Percentiles rank a stretch among this genome's conserved stretches.
phyloP scores from a whole-genome alignment of 805 yeast genomes.

The Hermanozyma aechmeae region DNA sequence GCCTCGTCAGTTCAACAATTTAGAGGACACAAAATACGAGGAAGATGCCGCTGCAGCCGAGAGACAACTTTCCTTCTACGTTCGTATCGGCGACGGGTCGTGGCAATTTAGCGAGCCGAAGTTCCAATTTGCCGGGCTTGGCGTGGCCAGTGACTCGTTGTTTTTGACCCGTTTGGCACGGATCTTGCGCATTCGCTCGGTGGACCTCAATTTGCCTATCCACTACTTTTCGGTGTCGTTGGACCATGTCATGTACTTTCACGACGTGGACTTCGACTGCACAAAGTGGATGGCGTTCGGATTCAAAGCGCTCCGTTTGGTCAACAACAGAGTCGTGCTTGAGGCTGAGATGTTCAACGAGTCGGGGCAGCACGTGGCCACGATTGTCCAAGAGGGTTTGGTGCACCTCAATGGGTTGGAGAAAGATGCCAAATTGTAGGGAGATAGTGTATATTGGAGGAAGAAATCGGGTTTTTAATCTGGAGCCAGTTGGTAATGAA shows the following conservation, averaged over 20 bases:
- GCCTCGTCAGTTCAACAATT: constrained; percentile 24
- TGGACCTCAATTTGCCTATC: constrained; percentile 11
- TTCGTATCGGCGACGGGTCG: constrained; percentile 15
- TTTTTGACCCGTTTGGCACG: constrained; percentile 45
- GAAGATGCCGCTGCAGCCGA: constrained; percentile 15
- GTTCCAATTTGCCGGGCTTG: constrained; percentile 44
- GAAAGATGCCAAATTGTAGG: constrained; percentile 8
- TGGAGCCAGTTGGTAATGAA: no score
- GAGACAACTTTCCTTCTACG: constrained; percentile 16
- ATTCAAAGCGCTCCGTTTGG: constrained; percentile 39
- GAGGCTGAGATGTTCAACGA: constrained; percentile 47
- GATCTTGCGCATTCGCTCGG: constrained; percentile 32
- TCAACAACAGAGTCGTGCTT: constrained; percentile 44
- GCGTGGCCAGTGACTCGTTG: constrained; percentile 51
- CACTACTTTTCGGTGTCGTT: constrained; percentile 47
- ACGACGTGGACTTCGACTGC: constrained; percentile 37
- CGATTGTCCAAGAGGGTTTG: constrained; percentile 60
- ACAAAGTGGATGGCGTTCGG: constrained; percentile 42
- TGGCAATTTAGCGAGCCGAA: constrained; percentile 9
- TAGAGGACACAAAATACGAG: constrained; percentile 17
- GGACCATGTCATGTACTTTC: constrained; percentile 63
- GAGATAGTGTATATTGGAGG: no score
- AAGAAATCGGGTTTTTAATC: no score
- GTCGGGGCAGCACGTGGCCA: constrained; percentile 45
- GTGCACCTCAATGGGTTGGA: constrained; percentile 21